phyloP scores from a whole-genome alignment of 345 rosid species.

The Acer yangbiense region DNA sequence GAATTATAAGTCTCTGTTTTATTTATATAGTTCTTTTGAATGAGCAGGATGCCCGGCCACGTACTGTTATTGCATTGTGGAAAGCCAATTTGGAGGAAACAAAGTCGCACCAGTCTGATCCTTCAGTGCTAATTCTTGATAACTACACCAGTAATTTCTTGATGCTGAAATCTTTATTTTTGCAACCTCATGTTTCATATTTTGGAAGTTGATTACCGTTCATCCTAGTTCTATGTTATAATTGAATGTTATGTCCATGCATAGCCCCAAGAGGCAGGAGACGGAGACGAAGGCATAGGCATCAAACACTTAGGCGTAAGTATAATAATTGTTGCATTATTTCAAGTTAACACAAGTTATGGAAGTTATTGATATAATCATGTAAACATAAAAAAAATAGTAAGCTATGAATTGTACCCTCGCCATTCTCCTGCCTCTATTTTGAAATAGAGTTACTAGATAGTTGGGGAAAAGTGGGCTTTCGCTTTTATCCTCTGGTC shows the following conservation, averaged over 20 bases:
- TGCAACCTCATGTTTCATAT: conserved; percentile 8
- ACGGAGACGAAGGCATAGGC: conserved; percentile 73
- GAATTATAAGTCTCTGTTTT: not conserved
- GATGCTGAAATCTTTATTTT: conserved; percentile 23
- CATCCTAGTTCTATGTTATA: conserved; percentile 32
- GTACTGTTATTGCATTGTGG: conserved; percentile 76
- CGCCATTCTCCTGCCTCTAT: conserved; percentile 39
- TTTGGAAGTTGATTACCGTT: conserved; percentile 22
- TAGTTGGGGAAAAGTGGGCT: not conserved
- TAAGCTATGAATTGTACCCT: conserved; percentile 13
- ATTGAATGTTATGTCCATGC: conserved; percentile 57
- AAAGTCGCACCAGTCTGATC: conserved; percentile 67
- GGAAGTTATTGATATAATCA: not conserved
- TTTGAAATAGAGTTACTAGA: conserved; percentile 15
- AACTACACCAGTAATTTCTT: conserved; percentile 67
- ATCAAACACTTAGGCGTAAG: conserved; percentile 77
- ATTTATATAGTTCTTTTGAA: conserved; percentile 16
- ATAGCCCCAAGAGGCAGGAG: conserved; percentile 79
- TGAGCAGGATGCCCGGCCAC: conserved; percentile 89
- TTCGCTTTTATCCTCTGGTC: not conserved
- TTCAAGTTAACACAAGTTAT: not conserved
- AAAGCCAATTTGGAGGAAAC: conserved; percentile 85
- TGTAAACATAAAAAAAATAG: conserved; percentile 10
- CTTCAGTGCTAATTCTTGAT: conserved; percentile 76
- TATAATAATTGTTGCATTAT: conserved; percentile 38